Base-by-base conservation (phyloP, 1,284 basidiomycete genomes). In the Cutaneotrichosporon sp. region DNA sequence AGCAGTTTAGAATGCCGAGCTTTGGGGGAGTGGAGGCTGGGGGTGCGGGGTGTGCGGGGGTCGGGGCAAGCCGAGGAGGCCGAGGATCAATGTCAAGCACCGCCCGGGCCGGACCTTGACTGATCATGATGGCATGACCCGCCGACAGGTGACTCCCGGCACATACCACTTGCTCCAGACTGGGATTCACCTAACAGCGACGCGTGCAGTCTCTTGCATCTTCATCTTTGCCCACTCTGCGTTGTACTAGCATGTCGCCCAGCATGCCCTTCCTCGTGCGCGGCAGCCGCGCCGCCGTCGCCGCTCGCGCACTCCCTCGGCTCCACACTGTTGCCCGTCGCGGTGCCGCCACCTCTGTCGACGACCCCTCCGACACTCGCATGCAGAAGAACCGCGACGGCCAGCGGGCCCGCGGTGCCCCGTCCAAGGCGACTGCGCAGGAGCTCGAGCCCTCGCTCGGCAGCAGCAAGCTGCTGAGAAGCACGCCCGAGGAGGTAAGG, bases 401-500 rank as follows among this genome's bases (percentile, higher is more conserved):
- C 11, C 22, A 38, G 33, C 38, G 33, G 27, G 57, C 60, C 2
- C 63, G 60, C 25, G 47, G 58, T 1, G 34, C 56, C 6, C 60
- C 60, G 5, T 54, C 59, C 7, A 31, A 31, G 4, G 52, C 52
- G 0, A 29, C 65, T 1, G 24, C 59, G 4, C 49, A 56, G 24
- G 70, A 75, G 31, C 24, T 53, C 10, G 75, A 77, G 58, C 72
- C 72, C 0, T 67, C 71, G 4, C 60, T 77, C 13, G 73, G 73
- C 5, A 64, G 68, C 55, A 72, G 71, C 54, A 63, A 73, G 24
- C 63, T 77, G 18, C 58, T 74, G 6, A 67, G 63, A 47, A 67
- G 64, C 2, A 56, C 67, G 0, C 38, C 36, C 6, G 67, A 75
- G 42, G 59, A 69, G 57, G 74, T 74, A 27, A 42, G 72, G 33